Evolutionary conservation across 768 basidiomycete species (phyloP), one percentile per base, ranked within the genome.

Genomic region (Boletellus emodensis): DNA sequence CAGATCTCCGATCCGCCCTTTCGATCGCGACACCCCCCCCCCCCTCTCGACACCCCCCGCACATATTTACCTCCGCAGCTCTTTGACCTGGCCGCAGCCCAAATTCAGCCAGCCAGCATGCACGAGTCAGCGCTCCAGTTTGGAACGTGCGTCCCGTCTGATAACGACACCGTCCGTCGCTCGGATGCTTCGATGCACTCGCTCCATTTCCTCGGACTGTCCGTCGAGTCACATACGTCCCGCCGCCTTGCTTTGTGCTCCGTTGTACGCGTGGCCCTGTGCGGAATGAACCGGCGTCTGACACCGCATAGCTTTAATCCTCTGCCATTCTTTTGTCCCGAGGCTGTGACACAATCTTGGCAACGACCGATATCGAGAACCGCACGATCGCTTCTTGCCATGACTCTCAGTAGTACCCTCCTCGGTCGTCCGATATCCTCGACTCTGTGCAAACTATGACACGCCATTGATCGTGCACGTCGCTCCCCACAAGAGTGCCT

Each of bases 211-310:
- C 30, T 30, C 30, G 30, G 30, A 30, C 30, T 30, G 24, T 3
- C 24, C 24, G 24, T 4, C 24, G 24, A 26, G 24, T 4, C 4
- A 7, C 24, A 4, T 20, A 20, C 20, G 20, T 20, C 20, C 20
- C 3, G 6, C 24, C 24, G 24, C 24, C 20, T 3, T 20, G 39
- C 20, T 24, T 22, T 40, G 24, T 26, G 24, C 24, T 26, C 24
- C 24, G 24, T 12, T 6, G 14, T 17, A 42, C 15, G 30, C n/a
- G 14, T 35, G 41, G 20, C 20, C 20, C 20, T 28, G 36, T 35
- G 0, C 58, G 61, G 60, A 56, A 53, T 32, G 53, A 48, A 28
- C 57, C 60, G 61, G 61, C 48, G 13, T 20, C 36, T 61, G 44
- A 22, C 37, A 15, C 35, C 6, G 34, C 32, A 30, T 51, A 30